These are phyloP conservation scores for Pilaira anomala DNA, from an alignment of 192 early-diverging fungal species.

Conservation along the genomic window DNA sequence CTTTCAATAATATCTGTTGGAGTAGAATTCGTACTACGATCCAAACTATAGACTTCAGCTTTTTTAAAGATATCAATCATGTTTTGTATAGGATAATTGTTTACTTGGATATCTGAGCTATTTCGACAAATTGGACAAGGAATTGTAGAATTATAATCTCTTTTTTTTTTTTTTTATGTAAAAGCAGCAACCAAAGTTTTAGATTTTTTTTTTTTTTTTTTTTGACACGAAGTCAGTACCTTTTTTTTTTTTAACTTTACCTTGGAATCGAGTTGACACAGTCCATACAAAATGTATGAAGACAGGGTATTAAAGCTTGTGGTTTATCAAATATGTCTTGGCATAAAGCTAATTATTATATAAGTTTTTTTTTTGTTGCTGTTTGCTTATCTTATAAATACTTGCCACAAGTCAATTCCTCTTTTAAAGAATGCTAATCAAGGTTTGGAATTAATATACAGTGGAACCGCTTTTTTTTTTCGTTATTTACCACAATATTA, in stretches of 20 bases:
- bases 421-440: background rate
- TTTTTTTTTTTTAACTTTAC: background rate
- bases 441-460: too few species aligned
- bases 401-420: constrained; percentile 10
- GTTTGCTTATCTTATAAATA: background rate
- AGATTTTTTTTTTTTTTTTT: background rate
- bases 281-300: constrained; percentile 7
- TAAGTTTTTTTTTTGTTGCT: background rate
- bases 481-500: too few species aligned
- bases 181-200: background rate
- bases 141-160: background rate
- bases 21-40: background rate
- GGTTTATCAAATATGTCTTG: constrained; percentile 1
- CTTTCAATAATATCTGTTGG: background rate
- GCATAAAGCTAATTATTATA: background rate
- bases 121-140: constrained; percentile 9
- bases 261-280: background rate
- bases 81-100: background rate
- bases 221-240: background rate
- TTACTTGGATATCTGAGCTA: background rate
- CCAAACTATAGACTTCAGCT: background rate
- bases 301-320: background rate
- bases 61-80: background rate
- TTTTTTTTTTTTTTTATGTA: background rate
- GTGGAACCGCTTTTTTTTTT: too few species aligned